Evolutionary conservation across 2,329 filamentous ascomycete genomes (phyloP).

Genomic region (Colletotrichum tabaci): DNA sequence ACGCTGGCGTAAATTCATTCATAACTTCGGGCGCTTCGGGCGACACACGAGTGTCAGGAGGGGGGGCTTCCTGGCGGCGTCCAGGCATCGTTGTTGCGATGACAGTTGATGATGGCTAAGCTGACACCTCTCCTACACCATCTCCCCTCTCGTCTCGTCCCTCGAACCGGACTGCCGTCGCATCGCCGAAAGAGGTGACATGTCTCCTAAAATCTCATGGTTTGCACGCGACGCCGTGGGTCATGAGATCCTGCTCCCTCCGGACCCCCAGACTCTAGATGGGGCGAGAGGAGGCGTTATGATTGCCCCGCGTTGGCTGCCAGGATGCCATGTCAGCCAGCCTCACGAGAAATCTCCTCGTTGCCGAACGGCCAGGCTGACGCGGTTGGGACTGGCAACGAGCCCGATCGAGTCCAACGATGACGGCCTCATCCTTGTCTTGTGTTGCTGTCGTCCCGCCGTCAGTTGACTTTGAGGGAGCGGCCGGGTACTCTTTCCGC

Average conservation of each 20-base stretch:
- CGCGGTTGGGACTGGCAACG: background rate
- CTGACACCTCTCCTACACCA: constrained; percentile 10
- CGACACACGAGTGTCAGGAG: constrained; percentile 8
- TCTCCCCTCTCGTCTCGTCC: background rate
- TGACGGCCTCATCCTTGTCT: constrained; percentile 5
- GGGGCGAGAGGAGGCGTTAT: background rate
- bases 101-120: constrained; percentile 1
- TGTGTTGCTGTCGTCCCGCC: background rate
- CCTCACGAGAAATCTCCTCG: constrained; percentile 14
- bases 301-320: constrained; percentile 5
- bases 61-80: background rate
- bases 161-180: background rate
- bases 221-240: background rate
- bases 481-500: constrained; percentile 15
- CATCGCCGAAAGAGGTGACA: constrained; percentile 2
- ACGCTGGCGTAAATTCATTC: background rate
- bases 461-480: constrained; percentile 8
- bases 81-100: constrained; percentile 9
- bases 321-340: constrained; percentile 12
- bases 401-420: background rate
- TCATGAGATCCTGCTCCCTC: background rate
- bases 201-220: background rate
- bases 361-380: background rate
- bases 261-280: background rate
- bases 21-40: background rate